phyloP scores from a whole-genome alignment of 2,329 filamentous ascomycete genomes.

The Cytospora paraplurivora region DNA sequence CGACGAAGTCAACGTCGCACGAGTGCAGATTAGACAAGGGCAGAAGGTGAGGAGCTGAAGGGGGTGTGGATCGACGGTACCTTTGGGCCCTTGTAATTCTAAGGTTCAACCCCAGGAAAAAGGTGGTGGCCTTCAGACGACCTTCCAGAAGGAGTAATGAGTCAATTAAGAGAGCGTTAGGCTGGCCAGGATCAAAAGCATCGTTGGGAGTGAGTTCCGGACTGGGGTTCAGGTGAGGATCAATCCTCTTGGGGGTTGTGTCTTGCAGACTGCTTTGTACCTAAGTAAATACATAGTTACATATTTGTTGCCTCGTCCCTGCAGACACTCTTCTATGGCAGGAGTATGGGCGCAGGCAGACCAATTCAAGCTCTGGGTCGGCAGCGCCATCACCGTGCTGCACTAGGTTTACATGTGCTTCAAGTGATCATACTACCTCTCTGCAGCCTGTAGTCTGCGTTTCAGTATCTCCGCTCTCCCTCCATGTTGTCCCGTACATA shows the following conservation, averaged over 20 bases:
- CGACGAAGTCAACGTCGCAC: background rate
- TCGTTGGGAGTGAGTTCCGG: background rate
- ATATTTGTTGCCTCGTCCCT: background rate
- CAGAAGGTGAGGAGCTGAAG: background rate
- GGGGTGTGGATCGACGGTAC: background rate
- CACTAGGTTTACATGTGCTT: no score
- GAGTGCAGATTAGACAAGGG: slow-evolving; percentile 6
- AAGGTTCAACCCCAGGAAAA: background rate
- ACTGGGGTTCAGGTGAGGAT: background rate
- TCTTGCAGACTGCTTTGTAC: background rate
- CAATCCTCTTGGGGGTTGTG: background rate
- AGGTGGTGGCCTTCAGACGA: background rate
- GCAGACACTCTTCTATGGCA: background rate
- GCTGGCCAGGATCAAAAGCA: background rate
- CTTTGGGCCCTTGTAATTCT: background rate
- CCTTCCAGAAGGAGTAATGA: background rate
- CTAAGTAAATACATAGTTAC: background rate
- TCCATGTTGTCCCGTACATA: no score
- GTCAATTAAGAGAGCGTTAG: background rate
- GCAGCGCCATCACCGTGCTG: background rate
- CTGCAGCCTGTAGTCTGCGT: no score
- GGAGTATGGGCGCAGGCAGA: no score
- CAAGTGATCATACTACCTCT: no score
- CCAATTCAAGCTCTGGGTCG: no score
- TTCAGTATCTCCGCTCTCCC: no score